A percentile compares a stretch with the other conserved stretches of the same genome.
phyloP scores from a whole-genome alignment of 805 yeast genomes.

The Wickerhamomyces bisporus region DNA sequence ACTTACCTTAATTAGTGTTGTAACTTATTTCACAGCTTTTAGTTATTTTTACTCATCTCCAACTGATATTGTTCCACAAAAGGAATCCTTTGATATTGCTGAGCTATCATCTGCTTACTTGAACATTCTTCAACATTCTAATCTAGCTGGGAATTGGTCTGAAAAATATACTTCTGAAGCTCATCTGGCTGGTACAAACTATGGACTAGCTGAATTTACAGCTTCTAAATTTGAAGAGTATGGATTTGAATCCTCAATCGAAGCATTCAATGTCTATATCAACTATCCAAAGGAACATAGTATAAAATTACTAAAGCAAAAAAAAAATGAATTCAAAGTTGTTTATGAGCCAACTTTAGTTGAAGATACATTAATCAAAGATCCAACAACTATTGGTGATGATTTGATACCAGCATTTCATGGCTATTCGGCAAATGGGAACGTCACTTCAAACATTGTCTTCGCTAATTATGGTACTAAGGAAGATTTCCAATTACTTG shows the following conservation, averaged over 20 bases:
- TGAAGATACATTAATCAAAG: slow-evolving; percentile 50
- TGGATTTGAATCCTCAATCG: slow-evolving; percentile 51
- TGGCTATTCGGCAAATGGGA: slow-evolving; percentile 73
- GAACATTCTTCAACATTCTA: slow-evolving; percentile 21
- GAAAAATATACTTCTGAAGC: slow-evolving; percentile 45
- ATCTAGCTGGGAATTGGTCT: slow-evolving; percentile 49
- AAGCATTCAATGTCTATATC: slow-evolving; percentile 55
- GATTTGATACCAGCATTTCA: slow-evolving; percentile 65
- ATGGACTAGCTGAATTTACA: slow-evolving; percentile 53
- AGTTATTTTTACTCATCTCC: too few relatives aligned
- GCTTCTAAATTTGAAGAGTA: slow-evolving; percentile 49
- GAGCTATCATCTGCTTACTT: slow-evolving; percentile 19
- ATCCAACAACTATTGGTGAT: slow-evolving; percentile 35
- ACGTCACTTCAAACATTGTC: slow-evolving; percentile 59
- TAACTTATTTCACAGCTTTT: neutral
- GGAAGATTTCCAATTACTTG: slow-evolving; percentile 50
- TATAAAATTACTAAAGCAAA: slow-evolving; percentile 35
- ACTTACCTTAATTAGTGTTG: neutral
- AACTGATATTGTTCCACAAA: neutral
- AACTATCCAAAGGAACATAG: slow-evolving; percentile 57
- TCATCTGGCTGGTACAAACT: slow-evolving; percentile 54
- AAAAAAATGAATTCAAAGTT: too few relatives aligned
- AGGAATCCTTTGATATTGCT: too few relatives aligned
- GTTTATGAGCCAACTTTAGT: slow-evolving; percentile 47
- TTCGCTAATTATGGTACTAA: slow-evolving; percentile 67